phyloP scores from a whole-genome alignment of 106 monocot genomes.

The Phalaenopsis equestris region DNA sequence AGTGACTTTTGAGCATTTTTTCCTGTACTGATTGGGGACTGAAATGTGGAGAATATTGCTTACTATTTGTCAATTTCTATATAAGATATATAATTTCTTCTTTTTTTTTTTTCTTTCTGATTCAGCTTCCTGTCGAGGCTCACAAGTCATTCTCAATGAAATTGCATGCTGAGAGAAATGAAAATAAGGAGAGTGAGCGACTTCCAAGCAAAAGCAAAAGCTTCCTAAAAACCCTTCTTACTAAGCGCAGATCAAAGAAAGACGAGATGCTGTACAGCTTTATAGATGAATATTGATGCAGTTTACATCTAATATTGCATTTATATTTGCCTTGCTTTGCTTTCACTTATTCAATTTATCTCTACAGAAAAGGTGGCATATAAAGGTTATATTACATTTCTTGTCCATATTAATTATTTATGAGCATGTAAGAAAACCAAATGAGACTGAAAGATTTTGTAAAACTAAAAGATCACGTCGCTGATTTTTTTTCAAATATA shows the following conservation, averaged over 20 bases:
- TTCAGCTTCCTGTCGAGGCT: constrained; percentile 28
- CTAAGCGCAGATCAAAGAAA: constrained; percentile 66
- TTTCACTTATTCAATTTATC: not conserved
- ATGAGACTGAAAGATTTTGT: not conserved
- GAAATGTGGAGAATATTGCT: too few species aligned
- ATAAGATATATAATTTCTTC: not conserved
- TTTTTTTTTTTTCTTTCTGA: not conserved
- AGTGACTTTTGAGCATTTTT: not conserved
- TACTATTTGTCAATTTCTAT: too few species aligned
- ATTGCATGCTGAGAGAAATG: constrained; percentile 40
- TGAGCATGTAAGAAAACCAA: not conserved
- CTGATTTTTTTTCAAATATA: too few species aligned
- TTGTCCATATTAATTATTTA: not conserved
- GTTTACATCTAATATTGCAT: not conserved
- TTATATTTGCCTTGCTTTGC: not conserved
- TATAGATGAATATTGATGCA: constrained; percentile 63
- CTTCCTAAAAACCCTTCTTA: constrained; percentile 69
- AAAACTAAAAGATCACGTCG: not conserved
- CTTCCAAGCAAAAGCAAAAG: constrained; percentile 44
- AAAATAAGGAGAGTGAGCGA: constrained; percentile 40
- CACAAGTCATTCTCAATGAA: constrained; percentile 48
- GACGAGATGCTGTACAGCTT: constrained; percentile 57
- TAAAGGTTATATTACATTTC: not conserved
- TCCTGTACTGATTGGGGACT: too few species aligned
- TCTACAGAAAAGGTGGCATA: constrained; percentile 4